Base-by-base conservation (phyloP, 768 basidiomycete genomes). In the Xerocomus brunneocitrinus region DNA sequence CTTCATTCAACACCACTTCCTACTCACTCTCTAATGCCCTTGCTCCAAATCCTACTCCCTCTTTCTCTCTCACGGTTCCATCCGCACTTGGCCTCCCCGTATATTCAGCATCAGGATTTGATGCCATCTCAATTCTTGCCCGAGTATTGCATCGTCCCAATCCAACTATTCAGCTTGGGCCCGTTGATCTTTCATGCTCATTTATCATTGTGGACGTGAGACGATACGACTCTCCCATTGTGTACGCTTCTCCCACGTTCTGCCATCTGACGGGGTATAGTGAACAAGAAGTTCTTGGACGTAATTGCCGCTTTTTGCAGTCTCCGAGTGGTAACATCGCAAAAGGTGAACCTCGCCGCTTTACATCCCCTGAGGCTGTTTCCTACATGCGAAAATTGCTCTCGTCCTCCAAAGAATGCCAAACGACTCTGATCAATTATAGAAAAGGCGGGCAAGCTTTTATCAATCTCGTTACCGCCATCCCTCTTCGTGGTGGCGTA, bases 291-390 rank as follows among this genome's bases (percentile, higher is more conserved):
- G 81, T 97, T 53, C 64, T 97, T 12, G 93, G 94, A 12, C 76
- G 85, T 38, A 98, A 97, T 71, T 99, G 97, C 65, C 85, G 90
- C 27, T 94, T 92, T 70, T 74, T 95, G 28, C 93, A 94, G 74
- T 80, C 85, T 0, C 95, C 97, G 9, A 76, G 75, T 5, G 84
- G 81, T 9, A 63, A 72, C 27, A 69, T 84, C 41, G 67, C 72
- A 36, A 77, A 73, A 55, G 85, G 83, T 32, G 76, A 77, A 34
- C 71, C 72, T 34, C 76, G 87, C 45, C 76, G 82, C 25, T 79
- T 75, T 60, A 86, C 83, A 43, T 84, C 89, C 36, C 79, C 79
- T 44, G 77, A 79, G 30, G 79, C 83, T 0, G 87, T 91, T 10
- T 79, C 83, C 0, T 73, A 82, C 56, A 74, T 98, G 60, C 80